Evolutionary conservation across 257 asterid genomes (phyloP), one percentile per base, ranked within the genome.

Genomic region (Gardenia jasminoides): DNA sequence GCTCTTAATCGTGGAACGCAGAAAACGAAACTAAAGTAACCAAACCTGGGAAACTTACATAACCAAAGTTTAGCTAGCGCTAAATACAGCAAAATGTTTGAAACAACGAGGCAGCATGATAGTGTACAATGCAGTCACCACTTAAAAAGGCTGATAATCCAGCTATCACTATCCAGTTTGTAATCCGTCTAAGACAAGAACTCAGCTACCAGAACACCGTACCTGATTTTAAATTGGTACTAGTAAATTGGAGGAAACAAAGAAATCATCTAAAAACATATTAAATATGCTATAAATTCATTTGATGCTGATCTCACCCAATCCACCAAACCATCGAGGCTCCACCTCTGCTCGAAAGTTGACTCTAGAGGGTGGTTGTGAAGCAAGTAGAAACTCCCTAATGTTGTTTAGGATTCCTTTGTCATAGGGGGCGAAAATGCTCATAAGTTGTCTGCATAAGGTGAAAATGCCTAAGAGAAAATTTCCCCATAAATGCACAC

Each of bases 301-400:
- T 8, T n/a, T 30, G 47, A 52, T 1, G 56, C 22, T 74, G 33
- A 30, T 31, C 31, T 17, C 6, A 54, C 24, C 41, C 0, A 75
- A 75, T 62, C 50, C 44, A 26, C 62, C 67, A 74, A 66, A 30
- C 20, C 17, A 52, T 41, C 28, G 12, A 56, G 39, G 39, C 65
- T 70, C 44, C 44, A 78, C 78, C 71, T 81, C 82, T 75, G 78
- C 81, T 78, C 76, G 81, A 64, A 87, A 85, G 77, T 88, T 80
- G 58, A 85, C 78, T 72, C 75, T 76, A 2, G 84, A 56, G 44
- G 80, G 80, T 52, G 79, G 69, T 31, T 59, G 46, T 15, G 83
- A 70, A 43, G 74, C 46, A 52, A 69, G 56, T 41, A 83, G 65
- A 46, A 71, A 80, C 79, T 88, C 88, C 82, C 70, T 80, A 15